These are phyloP conservation scores for Sugiyamaella floridensis DNA, from an alignment of 805 yeast genomes.

Conservation along the genomic window DNA sequence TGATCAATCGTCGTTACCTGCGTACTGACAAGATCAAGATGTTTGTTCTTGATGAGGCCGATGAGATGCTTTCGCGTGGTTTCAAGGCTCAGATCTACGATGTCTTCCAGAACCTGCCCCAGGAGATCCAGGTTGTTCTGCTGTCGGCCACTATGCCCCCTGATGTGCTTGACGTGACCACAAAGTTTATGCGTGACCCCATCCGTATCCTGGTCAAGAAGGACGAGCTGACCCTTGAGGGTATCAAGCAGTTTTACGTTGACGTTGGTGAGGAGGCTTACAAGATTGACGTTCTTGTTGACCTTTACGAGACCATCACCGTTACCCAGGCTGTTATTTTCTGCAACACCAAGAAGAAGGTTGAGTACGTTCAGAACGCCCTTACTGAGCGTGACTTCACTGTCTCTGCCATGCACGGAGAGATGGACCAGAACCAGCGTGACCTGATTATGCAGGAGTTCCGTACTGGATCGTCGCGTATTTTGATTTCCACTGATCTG, in stretches of 20 bases:
- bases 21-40: constrained; percentile 72
- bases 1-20: constrained; percentile 77
- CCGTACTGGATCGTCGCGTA: constrained; percentile 88
- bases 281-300: constrained; percentile 93
- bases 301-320: constrained; percentile 87
- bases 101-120: constrained; percentile 77
- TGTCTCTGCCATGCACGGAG: constrained; percentile 95
- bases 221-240: constrained; percentile 90
- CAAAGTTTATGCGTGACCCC: constrained; percentile 89
- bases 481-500: constrained; percentile 91
- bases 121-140: constrained; percentile 84
- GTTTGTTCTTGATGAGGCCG: constrained; percentile 94
- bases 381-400: constrained; percentile 79
- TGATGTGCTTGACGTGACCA: constrained; percentile 86
- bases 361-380: constrained; percentile 79
- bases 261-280: constrained; percentile 87
- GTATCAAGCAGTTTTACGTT: constrained; percentile 86
- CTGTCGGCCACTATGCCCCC: constrained; percentile 91
- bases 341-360: constrained; percentile 95
- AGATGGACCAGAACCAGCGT: constrained; percentile 91
- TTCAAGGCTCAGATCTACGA: constrained; percentile 94
- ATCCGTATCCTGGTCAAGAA: constrained; percentile 88
- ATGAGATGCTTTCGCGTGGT: constrained; percentile 86
- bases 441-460: constrained; percentile 93
- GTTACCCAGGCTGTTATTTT: constrained; percentile 97